Evolutionary conservation across 1,139 yeast species (phyloP), one percentile per base, ranked within the genome.

Genomic region (Scheffersomyces titani): DNA sequence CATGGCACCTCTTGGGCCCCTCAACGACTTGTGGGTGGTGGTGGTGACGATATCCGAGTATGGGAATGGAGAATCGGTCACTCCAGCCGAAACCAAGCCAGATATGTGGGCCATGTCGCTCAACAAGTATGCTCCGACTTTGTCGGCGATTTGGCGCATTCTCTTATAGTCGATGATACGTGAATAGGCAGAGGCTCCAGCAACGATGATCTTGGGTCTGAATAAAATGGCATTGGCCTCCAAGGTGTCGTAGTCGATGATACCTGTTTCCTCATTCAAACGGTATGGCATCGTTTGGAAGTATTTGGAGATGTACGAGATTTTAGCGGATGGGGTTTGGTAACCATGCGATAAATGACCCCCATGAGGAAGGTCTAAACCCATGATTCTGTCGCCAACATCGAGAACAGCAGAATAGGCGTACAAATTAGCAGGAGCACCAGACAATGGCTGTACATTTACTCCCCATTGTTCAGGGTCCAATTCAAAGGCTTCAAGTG

Each of bases 1-100:
- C 97, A 93, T 92, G 55, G 98, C 97, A 72, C 98, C 98, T 83
- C 98, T 90, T 75, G 98, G 98, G 51, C 98, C 98, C 81, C 98
- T 89, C 70, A 93, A 85, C 40, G 97, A 92, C 81, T 93, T 93
- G 81, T 93, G 98, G 54, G 98, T 92, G 59, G 98, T 93, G 65
- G 98, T 93, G 64, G 98, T 93, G 72, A 93, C 98, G 63, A 93
- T 90, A 72, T 93, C 98, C 54, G 98, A 91, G 76, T 87, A 88
- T 72, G 92, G 94, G 82, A 93, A 93, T 60, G 98, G 98, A 52
- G 97, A 89, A 56, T 89, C 92, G 52, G 93, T 89, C 58, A 92
- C 97, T 63, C 91, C 92, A 57, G 98, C 97, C 61, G 97, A 89
- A 60, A 93, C 92, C 65, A 93, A 82, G 65, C 98, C 98, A 40